These are phyloP conservation scores for Acacia acuminata DNA, from an alignment of 306 rosid species.

Conservation along the genomic window DNA sequence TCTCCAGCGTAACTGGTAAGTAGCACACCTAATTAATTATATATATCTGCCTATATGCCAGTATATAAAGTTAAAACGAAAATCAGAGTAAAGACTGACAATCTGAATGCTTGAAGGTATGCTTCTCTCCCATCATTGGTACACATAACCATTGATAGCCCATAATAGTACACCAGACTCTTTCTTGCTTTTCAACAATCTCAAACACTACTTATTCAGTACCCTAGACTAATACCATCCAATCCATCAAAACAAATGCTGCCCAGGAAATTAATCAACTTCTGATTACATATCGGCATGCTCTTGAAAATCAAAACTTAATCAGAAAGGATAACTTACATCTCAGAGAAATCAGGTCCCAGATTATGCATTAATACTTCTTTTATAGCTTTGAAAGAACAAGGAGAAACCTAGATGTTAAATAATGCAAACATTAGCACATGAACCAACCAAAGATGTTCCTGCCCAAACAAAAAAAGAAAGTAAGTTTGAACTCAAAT, in stretches of 20 bases:
- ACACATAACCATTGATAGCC: not conserved
- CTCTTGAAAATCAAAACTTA: conserved; percentile 18
- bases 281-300: not conserved
- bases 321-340: conserved; percentile 53
- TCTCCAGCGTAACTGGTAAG: not conserved
- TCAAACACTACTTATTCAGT: not conserved
- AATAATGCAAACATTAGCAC: conserved; percentile 33
- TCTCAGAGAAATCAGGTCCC: conserved; percentile 62
- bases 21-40: not conserved
- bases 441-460: conserved; percentile 19
- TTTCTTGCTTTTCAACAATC: not conserved
- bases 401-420: conserved; percentile 74
- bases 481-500: not conserved
- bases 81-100: not conserved
- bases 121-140: not conserved
- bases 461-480: not conserved
- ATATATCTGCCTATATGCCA: not conserved
- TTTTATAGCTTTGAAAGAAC: conserved; percentile 60
- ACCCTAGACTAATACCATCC: not conserved
- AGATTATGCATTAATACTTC: conserved; percentile 57
- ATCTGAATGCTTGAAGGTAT: not conserved
- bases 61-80: not conserved
- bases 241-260: not conserved
- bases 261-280: not conserved
- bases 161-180: not conserved